phyloP scores from a whole-genome alignment of 805 yeast genomes.

The Saccharomycopsis selenospora region DNA sequence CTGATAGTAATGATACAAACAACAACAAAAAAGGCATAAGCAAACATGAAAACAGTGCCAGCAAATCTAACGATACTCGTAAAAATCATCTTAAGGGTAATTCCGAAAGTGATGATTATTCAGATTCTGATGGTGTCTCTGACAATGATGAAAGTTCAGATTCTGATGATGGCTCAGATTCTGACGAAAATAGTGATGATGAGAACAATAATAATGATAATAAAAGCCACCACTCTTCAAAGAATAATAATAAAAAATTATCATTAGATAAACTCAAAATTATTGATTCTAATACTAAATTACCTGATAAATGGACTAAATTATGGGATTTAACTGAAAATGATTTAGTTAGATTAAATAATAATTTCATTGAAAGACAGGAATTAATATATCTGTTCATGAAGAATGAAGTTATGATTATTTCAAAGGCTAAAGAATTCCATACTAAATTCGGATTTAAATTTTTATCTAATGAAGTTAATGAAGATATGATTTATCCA shows the following conservation, averaged over 20 bases:
- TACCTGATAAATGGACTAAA: conserved; percentile 16
- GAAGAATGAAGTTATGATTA: conserved; percentile 16
- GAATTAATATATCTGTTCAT: conserved; percentile 16
- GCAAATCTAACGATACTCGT: background rate
- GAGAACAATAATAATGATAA: background rate
- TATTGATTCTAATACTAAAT: conserved; percentile 12
- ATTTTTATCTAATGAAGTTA: conserved; percentile 13
- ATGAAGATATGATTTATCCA: conserved; percentile 15
- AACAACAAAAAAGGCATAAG: background rate
- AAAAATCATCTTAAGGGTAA: background rate
- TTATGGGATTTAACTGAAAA: conserved; percentile 16
- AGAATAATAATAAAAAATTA: conserved; percentile 12
- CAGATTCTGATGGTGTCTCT: conserved; percentile 6
- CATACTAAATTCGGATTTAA: conserved; percentile 18
- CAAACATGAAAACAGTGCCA: background rate
- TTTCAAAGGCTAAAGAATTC: conserved; percentile 10
- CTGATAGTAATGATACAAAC: background rate
- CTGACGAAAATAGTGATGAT: background rate
- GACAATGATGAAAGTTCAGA: conserved; percentile 6
- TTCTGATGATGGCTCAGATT: conserved; percentile 4
- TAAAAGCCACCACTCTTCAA: conserved; percentile 1
- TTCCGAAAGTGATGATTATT: background rate
- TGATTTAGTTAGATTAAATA: conserved; percentile 10
- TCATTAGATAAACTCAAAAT: conserved; percentile 13
- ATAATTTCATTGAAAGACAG: conserved; percentile 13